Conservation (phyloP, 1,284 basidiomycete genomes). For the Vanrija humicola region DNA sequence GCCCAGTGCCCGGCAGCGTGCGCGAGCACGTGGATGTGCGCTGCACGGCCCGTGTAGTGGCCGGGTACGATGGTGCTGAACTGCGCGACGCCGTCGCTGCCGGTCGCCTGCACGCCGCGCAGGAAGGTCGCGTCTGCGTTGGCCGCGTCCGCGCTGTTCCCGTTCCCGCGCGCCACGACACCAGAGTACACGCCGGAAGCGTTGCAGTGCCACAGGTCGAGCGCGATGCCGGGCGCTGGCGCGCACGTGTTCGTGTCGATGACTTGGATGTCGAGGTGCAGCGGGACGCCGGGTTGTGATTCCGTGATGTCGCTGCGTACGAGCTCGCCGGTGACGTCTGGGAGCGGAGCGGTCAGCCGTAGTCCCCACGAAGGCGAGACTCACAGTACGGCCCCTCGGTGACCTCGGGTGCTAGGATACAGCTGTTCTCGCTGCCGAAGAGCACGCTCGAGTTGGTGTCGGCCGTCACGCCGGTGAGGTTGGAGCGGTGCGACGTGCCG, state of each 20-base stretch:
- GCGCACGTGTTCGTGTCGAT: slow-evolving; percentile 70
- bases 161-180: slow-evolving; percentile 44
- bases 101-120: slow-evolving; percentile 64
- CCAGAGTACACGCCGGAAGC: slow-evolving; percentile 52
- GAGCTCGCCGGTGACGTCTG: slow-evolving; percentile 21
- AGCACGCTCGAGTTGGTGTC: slow-evolving; percentile 5
- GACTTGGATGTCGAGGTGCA: slow-evolving; percentile 35
- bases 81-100: slow-evolving; percentile 62
- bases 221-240: slow-evolving; percentile 62
- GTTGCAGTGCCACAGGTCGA: slow-evolving; percentile 65
- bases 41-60: slow-evolving; percentile 48
- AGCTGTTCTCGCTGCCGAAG: slow-evolving; percentile 12
- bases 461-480: slow-evolving; percentile 15
- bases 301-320: slow-evolving; percentile 57
- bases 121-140: slow-evolving; percentile 55
- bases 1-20: slow-evolving; percentile 14
- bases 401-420: slow-evolving; percentile 20
- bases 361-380: too few relatives aligned
- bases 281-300: slow-evolving; percentile 54
- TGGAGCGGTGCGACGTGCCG: slow-evolving; percentile 6
- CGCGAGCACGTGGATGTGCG: slow-evolving; percentile 24
- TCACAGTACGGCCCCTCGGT: slow-evolving; percentile 26
- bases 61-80: slow-evolving; percentile 69
- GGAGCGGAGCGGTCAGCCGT: too few relatives aligned
- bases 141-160: slow-evolving; percentile 43